Evolutionary conservation across 2,329 filamentous ascomycete genomes (phyloP).

Genomic region (Trichophaea hybrida): DNA sequence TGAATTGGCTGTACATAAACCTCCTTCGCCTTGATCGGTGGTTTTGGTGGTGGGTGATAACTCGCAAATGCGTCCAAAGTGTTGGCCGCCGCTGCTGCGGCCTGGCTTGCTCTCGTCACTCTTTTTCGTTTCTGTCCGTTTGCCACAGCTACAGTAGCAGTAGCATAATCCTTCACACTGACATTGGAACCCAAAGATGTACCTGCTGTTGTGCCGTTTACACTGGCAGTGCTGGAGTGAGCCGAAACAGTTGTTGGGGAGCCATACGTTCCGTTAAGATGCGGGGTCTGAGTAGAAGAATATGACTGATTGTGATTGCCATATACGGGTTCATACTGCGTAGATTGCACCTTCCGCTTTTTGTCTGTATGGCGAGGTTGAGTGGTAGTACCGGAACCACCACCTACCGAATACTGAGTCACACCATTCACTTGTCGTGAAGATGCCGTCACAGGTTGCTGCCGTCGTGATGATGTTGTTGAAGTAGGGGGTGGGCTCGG

Average conservation of each 20-base stretch:
- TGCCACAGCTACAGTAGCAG: conserved; percentile 28
- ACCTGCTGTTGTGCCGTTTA: conserved; percentile 66
- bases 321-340: conserved; percentile 48
- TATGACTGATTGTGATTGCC: conserved; percentile 45
- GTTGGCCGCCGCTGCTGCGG: conserved; percentile 31
- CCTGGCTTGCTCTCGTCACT: conserved; percentile 32
- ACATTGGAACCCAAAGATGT: conserved; percentile 64
- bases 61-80: conserved; percentile 57
- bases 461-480: not conserved
- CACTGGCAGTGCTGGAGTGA: conserved; percentile 64
- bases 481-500: conserved; percentile 37
- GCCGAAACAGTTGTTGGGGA: conserved; percentile 62
- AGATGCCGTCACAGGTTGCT: conserved; percentile 28
- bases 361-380: conserved; percentile 46
- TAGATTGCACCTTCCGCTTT: conserved; percentile 53
- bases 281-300: conserved; percentile 59
- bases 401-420: conserved; percentile 26
- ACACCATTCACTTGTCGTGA: conserved; percentile 28
- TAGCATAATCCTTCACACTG: conserved; percentile 28
- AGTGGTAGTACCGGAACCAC: conserved; percentile 24
- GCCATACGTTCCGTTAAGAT: conserved; percentile 40
- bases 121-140: conserved; percentile 81
- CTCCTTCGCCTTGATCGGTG: conserved; percentile 77
- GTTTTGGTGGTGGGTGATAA: conserved; percentile 76
- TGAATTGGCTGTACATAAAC: conserved; percentile 49